These are phyloP conservation scores for Rhododendron ferrugineum DNA, from an alignment of 148 eudicot species.

Conservation along the genomic window DNA sequence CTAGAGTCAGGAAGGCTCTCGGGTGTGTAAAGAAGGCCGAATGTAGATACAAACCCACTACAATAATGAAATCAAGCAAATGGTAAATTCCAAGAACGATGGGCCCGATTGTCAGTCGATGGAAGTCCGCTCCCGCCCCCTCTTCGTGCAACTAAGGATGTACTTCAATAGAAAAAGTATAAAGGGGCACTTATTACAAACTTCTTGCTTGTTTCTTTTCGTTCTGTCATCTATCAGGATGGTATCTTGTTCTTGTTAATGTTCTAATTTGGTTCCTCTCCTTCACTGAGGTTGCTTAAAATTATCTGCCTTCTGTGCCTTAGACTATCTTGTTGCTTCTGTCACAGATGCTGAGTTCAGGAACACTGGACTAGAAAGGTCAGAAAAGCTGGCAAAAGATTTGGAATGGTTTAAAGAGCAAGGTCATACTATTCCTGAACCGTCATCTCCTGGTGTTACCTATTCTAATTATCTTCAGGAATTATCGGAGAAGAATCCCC, in stretches of 20 bases:
- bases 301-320: background rate
- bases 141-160: too few species aligned
- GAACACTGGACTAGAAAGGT: slow-evolving; percentile 85
- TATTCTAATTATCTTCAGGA: slow-evolving; percentile 64
- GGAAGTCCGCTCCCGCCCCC: too few species aligned
- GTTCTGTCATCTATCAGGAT: background rate
- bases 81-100: too few species aligned
- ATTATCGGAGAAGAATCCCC: slow-evolving; percentile 77
- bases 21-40: too few species aligned
- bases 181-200: background rate
- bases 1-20: too few species aligned
- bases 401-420: slow-evolving; percentile 92
- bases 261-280: background rate
- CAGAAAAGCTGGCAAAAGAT: slow-evolving; percentile 60
- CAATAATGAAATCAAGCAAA: too few species aligned
- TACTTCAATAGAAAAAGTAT: background rate
- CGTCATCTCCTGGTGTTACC: slow-evolving; percentile 70
- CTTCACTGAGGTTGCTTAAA: background rate
- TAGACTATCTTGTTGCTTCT: background rate
- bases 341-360: slow-evolving; percentile 83
- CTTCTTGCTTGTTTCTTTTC: background rate
- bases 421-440: slow-evolving; percentile 80
- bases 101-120: too few species aligned
- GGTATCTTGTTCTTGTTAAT: background rate
- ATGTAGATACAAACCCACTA: too few species aligned